Conservation (phyloP, 2,329 filamentous ascomycete species). For the Sporothrix globosa region DNA sequence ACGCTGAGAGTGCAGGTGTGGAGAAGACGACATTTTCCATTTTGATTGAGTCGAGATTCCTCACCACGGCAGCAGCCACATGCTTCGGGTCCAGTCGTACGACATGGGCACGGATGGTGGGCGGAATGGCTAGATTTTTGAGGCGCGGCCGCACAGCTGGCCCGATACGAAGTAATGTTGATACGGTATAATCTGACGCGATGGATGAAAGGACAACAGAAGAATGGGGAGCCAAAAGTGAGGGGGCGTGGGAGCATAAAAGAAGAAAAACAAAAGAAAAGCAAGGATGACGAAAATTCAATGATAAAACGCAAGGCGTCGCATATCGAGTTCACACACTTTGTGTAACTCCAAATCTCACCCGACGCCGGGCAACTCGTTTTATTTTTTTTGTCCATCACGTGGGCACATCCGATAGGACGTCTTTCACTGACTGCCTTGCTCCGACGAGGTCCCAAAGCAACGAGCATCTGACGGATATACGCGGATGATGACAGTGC, state of each 20-base stretch:
- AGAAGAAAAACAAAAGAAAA: not conserved
- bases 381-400: not conserved
- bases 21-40: not conserved
- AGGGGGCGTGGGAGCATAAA: not conserved
- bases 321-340: constrained; percentile 1
- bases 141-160: too few relatives aligned
- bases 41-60: not conserved
- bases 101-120: not conserved
- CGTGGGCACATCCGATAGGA: not conserved
- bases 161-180: too few relatives aligned
- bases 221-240: too few relatives aligned
- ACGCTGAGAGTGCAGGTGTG: not conserved
- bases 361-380: constrained; percentile 15
- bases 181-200: too few relatives aligned
- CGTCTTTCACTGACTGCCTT: not conserved
- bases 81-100: constrained; percentile 1
- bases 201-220: not conserved
- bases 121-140: not conserved
- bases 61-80: constrained; percentile 14
- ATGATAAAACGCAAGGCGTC: not conserved
- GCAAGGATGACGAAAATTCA: not conserved
- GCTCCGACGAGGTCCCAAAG: not conserved
- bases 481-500: not conserved
- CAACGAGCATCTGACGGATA: not conserved
- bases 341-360: not conserved